A percentile compares a stretch with the other conserved stretches of the same genome.
Conservation (phyloP, 2,329 filamentous ascomycete genomes). For the Periconia sp. region DNA sequence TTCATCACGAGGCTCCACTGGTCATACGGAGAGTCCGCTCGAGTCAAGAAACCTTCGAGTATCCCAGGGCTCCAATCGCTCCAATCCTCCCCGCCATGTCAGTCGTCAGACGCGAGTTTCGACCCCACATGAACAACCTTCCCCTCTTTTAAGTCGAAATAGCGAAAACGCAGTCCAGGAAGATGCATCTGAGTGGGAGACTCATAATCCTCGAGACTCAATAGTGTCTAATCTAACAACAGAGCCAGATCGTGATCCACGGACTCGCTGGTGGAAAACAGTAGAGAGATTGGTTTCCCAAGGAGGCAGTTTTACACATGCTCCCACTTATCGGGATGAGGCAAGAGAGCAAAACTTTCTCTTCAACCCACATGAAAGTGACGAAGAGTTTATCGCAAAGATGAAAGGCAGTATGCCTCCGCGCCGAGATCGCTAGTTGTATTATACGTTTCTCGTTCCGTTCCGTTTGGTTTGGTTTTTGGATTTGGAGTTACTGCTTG, state of each 20-base stretch:
- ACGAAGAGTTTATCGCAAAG: slow-evolving; percentile 28
- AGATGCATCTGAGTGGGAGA: slow-evolving; percentile 18
- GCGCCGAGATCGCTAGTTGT: slow-evolving; percentile 2
- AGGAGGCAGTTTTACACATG: background rate
- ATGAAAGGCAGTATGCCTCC: slow-evolving; percentile 8
- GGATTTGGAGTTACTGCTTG: background rate
- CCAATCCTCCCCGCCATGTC: slow-evolving; percentile 9
- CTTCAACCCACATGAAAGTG: slow-evolving; percentile 29
- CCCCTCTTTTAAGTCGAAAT: background rate
- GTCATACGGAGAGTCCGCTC: slow-evolving; percentile 11
- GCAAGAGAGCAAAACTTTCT: slow-evolving; percentile 21
- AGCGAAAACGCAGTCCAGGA: slow-evolving; percentile 2
- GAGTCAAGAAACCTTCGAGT: slow-evolving; percentile 1
- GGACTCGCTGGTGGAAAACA: slow-evolving; percentile 26
- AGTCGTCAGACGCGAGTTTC: slow-evolving; percentile 11
- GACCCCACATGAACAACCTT: slow-evolving; percentile 14
- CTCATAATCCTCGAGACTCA: slow-evolving; percentile 14
- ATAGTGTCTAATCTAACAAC: slow-evolving; percentile 20
- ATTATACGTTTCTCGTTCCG: background rate
- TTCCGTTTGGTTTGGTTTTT: background rate
- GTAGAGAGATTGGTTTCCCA: slow-evolving; percentile 2
- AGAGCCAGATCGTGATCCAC: slow-evolving; percentile 18
- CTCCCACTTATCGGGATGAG: background rate
- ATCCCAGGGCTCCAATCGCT: background rate
- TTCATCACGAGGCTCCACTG: slow-evolving; percentile 15